Conservation (phyloP, 1,284 basidiomycete species). For the Tilletia setariae region DNA sequence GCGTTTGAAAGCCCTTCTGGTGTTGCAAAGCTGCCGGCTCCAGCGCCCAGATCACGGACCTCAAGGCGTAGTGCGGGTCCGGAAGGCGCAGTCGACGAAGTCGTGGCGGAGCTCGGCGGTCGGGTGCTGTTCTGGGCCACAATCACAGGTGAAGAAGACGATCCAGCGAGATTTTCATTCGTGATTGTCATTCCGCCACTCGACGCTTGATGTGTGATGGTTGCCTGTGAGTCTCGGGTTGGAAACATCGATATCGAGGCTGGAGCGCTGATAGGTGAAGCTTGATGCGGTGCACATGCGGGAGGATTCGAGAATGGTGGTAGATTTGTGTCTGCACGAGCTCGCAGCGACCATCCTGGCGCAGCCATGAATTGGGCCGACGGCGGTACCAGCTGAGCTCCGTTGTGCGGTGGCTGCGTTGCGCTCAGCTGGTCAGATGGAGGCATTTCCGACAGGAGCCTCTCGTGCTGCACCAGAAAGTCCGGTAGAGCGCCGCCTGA, state of each 20-base stretch:
- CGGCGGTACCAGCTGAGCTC: neutral
- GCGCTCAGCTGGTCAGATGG: neutral
- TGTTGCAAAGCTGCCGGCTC: too few species aligned
- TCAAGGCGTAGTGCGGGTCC: too few species aligned
- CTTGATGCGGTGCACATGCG: neutral
- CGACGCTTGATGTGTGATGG: neutral
- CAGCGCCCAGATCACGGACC: too few species aligned
- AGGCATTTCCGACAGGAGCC: neutral
- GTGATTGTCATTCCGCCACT: too few species aligned
- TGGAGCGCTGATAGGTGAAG: neutral
- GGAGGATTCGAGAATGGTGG: neutral
- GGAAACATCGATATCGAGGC: neutral
- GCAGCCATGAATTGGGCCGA: neutral
- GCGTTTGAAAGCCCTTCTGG: too few species aligned
- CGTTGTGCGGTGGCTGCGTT: neutral
- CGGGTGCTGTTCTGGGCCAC: too few species aligned
- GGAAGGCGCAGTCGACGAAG: too few species aligned
- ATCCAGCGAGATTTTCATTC: too few species aligned
- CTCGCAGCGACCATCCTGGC: neutral
- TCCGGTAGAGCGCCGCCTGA: neutral
- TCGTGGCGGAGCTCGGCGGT: too few species aligned
- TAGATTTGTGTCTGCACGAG: neutral
- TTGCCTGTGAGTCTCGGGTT: neutral
- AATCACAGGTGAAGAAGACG: too few species aligned
- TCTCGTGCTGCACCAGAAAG: neutral